Percentiles rank a stretch among this genome's conserved stretches.
phyloP scores from a whole-genome alignment of 176 grass and related monocot genomes.

The Phoenix roebelenii region DNA sequence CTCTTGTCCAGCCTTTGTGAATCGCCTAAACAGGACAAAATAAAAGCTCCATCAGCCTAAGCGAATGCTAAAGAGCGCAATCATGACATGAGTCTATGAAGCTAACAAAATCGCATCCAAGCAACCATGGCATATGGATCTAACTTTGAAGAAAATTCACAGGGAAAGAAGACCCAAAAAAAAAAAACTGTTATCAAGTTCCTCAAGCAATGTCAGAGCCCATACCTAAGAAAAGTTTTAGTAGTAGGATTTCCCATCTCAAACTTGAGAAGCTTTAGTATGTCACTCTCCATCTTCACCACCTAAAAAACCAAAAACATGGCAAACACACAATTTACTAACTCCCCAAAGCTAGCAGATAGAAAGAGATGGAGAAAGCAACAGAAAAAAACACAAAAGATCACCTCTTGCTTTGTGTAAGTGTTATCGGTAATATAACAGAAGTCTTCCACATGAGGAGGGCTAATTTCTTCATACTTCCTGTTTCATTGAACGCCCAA shows the following conservation, averaged over 20 bases:
- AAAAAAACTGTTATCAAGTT: too few species aligned
- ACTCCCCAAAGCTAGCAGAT: too few species aligned
- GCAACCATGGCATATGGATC: too few species aligned
- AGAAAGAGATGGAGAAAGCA: neutral
- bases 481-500: constrained; percentile 22
- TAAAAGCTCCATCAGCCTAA: neutral
- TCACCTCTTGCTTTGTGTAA: constrained; percentile 71
- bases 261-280: constrained; percentile 77
- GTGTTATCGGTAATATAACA: constrained; percentile 97
- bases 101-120: too few species aligned
- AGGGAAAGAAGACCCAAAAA: too few species aligned
- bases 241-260: constrained; percentile 83
- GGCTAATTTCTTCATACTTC: constrained; percentile 86
- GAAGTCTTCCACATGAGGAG: constrained; percentile 74
- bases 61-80: too few species aligned
- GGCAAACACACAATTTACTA: too few species aligned
- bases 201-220: neutral
- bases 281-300: constrained; percentile 78
- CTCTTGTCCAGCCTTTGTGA: constrained; percentile 38
- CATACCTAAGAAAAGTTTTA: constrained; percentile 71
- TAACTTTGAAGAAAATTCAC: too few species aligned
- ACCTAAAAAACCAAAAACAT: constrained; percentile 18
- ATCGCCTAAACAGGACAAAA: constrained; percentile 39
- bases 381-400: neutral
- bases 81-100: too few species aligned